Evolutionary conservation across 331 rosid genomes (phyloP).

Genomic region (Telfairia occidentalis): DNA sequence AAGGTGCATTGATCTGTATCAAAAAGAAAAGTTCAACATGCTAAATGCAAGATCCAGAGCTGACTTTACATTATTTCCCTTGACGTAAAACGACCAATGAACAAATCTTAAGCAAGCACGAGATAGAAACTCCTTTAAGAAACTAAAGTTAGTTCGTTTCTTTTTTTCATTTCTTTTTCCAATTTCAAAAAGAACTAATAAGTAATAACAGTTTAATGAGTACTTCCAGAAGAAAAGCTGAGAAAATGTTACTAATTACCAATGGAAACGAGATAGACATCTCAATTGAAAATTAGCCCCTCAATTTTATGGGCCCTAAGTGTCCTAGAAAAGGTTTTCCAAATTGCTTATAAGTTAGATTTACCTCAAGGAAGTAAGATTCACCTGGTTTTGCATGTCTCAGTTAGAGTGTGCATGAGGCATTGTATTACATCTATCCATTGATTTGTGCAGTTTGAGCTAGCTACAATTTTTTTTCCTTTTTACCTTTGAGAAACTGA

Average conservation of each 20-base stretch:
- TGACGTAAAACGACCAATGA: neutral
- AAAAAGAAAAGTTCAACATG: neutral
- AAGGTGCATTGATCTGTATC: neutral
- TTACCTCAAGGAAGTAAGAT: too few species aligned
- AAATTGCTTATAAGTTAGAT: too few species aligned
- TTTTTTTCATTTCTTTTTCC: neutral
- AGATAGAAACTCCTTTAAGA: neutral
- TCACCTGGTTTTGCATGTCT: too few species aligned
- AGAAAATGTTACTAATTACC: neutral
- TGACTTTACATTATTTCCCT: neutral
- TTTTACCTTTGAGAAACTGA: too few species aligned
- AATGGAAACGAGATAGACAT: too few species aligned
- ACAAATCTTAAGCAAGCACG: neutral
- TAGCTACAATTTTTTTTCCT: too few species aligned
- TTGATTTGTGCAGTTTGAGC: too few species aligned
- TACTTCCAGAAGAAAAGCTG: neutral
- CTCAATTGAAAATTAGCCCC: too few species aligned
- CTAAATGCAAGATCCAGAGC: neutral
- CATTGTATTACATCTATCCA: too few species aligned
- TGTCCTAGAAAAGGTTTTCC: too few species aligned
- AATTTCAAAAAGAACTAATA: neutral
- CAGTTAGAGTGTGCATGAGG: too few species aligned
- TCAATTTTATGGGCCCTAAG: too few species aligned
- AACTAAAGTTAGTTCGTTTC: neutral
- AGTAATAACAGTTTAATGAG: neutral